Conservation (phyloP, 305 asterid species). For the Solanum aculeatissimum region DNA sequence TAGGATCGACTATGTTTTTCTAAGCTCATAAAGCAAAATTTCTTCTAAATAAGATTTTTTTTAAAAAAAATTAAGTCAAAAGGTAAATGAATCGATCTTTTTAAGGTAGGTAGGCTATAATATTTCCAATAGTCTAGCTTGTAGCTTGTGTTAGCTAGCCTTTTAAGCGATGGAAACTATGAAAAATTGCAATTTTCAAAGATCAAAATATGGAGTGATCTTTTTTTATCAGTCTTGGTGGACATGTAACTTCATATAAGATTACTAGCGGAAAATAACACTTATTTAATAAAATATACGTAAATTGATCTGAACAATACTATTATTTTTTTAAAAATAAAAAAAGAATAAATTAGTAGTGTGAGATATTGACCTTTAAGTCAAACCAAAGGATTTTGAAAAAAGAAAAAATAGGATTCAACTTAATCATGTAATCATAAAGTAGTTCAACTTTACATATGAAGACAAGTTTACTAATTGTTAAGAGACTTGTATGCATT, state of each 20-base stretch:
- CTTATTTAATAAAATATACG: rapidly evolving
- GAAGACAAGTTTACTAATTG: background rate
- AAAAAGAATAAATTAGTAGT: background rate
- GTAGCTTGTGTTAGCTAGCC: too few relatives aligned
- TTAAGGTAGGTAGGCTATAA: too few relatives aligned
- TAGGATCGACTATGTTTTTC: background rate
- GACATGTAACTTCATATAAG: background rate
- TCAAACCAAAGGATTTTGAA: background rate
- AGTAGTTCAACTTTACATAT: background rate
- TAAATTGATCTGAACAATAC: rapidly evolving
- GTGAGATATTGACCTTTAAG: background rate
- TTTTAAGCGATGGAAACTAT: background rate
- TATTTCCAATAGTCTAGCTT: too few relatives aligned
- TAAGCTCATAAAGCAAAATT: background rate
- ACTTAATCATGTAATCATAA: background rate
- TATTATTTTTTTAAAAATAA: too few relatives aligned
- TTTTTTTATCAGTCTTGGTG: too few relatives aligned
- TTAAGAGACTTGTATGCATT: background rate
- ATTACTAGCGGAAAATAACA: background rate
- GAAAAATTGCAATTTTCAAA: background rate
- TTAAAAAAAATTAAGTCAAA: background rate
- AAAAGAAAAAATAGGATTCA: background rate
- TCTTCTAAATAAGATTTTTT: background rate
- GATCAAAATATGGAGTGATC: background rate
- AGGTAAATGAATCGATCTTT: background rate